These are phyloP conservation scores for Zygosaccharomyces sapae DNA, from an alignment of 1,139 yeast species.

Conservation along the genomic window DNA sequence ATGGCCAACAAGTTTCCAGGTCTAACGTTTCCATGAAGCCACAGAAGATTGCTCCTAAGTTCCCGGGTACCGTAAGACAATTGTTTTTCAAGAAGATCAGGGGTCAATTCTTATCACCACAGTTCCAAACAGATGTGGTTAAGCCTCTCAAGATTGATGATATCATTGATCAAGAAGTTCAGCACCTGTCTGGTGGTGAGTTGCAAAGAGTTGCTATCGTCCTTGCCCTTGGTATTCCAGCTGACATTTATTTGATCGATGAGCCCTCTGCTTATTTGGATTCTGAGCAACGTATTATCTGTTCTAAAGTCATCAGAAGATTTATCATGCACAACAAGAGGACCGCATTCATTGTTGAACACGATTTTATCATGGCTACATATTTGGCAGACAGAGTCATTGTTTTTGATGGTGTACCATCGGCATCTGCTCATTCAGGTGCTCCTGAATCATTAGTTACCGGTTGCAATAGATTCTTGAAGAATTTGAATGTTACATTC, in stretches of 20 bases:
- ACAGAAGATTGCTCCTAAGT: conserved; percentile 96
- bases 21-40: conserved; percentile 96
- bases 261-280: conserved; percentile 98
- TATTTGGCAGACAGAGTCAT: conserved; percentile 97
- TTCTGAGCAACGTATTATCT: conserved; percentile 98
- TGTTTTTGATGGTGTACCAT: conserved; percentile 94
- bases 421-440: conserved; percentile 75
- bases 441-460: conserved; percentile 89
- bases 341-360: conserved; percentile 98
- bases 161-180: conserved; percentile 95
- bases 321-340: conserved; percentile 93
- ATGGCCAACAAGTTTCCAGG: conserved; percentile 73
- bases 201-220: conserved; percentile 98
- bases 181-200: conserved; percentile 98
- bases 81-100: conserved; percentile 93
- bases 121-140: conserved; percentile 95
- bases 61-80: conserved; percentile 97
- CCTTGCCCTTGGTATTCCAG: conserved; percentile 87
- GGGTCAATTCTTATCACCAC: conserved; percentile 91
- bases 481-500: conserved; percentile 94
- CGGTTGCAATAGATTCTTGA: conserved; percentile 95
- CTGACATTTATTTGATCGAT: conserved; percentile 93
- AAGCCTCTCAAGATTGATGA: conserved; percentile 92
- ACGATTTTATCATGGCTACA: conserved; percentile 99
- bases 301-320: conserved; percentile 97